Evolutionary conservation across 768 basidiomycete species (phyloP).

Genomic region (Rossbeevera mucosa): DNA sequence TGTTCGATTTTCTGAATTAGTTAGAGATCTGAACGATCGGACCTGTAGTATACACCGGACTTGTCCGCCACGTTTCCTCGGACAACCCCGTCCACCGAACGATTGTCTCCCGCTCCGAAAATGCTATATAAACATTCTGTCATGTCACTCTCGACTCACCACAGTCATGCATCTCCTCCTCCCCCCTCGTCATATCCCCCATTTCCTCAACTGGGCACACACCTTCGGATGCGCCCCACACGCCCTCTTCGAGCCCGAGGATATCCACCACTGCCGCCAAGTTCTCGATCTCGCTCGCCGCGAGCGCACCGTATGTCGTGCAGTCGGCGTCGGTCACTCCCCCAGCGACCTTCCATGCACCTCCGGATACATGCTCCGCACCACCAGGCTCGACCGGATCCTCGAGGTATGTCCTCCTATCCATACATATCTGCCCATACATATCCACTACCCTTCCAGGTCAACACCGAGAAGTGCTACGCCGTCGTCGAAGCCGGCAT

Average conservation of each 20-base stretch:
- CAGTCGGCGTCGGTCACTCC: conserved; percentile 87
- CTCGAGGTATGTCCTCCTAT: conserved; percentile 58
- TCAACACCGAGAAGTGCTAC: conserved; percentile 62
- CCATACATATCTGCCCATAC: background rate
- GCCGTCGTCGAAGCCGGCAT: conserved; percentile 77
- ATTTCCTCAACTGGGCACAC: conserved; percentile 79
- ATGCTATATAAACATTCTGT: background rate
- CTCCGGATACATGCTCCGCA: conserved; percentile 77
- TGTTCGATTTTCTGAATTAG: conserved; percentile 48
- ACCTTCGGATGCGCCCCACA: conserved; percentile 70
- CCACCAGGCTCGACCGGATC: conserved; percentile 64
- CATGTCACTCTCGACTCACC: background rate
- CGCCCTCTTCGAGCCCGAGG: conserved; percentile 72
- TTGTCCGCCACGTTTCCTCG: conserved; percentile 1
- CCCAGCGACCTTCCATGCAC: conserved; percentile 95
- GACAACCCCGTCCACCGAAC: background rate
- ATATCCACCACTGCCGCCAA: conserved; percentile 61
- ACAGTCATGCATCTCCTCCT: conserved; percentile 24
- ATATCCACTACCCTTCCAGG: conserved; percentile 43
- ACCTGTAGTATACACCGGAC: background rate
- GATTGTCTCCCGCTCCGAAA: background rate
- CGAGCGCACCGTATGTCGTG: conserved; percentile 67
- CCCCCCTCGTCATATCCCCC: conserved; percentile 19
- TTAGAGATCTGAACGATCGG: background rate
- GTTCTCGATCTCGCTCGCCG: conserved; percentile 78